phyloP scores from a whole-genome alignment of 371 early-diverging fungal genomes.

The Circinella umbellata region DNA sequence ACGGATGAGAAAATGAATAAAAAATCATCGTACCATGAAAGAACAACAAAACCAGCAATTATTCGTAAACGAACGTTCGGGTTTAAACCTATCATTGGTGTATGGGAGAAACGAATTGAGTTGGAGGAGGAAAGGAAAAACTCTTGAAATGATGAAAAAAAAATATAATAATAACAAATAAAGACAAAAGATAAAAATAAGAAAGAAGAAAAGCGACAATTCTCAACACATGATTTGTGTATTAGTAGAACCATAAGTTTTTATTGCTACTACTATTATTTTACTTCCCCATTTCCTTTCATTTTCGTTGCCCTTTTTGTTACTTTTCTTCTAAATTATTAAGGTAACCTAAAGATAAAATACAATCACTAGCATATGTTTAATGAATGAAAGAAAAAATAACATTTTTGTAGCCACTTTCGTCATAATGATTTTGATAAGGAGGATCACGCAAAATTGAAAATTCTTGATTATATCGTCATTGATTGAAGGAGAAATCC shows the following conservation, averaged over 20 bases:
- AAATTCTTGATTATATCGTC: too few relatives aligned
- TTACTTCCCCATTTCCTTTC: background rate
- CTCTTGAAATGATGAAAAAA: background rate
- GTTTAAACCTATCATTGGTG: conserved; percentile 21
- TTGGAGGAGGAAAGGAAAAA: conserved; percentile 9
- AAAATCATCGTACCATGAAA: background rate
- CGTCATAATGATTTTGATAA: background rate
- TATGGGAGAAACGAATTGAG: conserved; percentile 24
- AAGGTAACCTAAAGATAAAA: background rate
- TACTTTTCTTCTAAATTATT: too few relatives aligned
- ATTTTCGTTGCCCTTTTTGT: background rate
- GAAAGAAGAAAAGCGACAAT: conserved; percentile 4
- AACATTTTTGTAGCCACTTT: conserved; percentile 10
- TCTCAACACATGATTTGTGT: background rate
- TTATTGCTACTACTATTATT: background rate
- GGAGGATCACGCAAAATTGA: too few relatives aligned
- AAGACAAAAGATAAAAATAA: background rate
- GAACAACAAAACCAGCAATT: conserved; percentile 13
- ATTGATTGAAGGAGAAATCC: too few relatives aligned
- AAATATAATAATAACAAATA: background rate
- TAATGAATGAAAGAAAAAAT: conserved; percentile 8
- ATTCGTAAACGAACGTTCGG: conserved; percentile 25
- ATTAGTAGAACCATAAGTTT: background rate
- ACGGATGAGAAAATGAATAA: background rate
- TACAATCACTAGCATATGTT: background rate